Percentiles rank a stretch among this genome's conserved stretches.
Conservation (phyloP, 331 rosid species). For the Malus hybrid region DNA sequence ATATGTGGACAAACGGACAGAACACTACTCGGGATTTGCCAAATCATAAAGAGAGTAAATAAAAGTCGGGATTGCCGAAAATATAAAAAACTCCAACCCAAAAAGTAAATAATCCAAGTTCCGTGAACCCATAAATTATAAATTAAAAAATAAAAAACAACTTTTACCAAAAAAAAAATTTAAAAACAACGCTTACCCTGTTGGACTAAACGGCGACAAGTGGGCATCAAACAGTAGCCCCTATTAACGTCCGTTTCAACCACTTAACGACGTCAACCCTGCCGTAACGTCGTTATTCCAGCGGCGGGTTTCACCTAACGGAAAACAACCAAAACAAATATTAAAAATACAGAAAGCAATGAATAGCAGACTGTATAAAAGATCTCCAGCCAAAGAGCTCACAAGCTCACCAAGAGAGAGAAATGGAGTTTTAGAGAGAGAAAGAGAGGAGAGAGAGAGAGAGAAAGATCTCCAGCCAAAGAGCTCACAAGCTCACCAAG, state of each 20-base stretch:
- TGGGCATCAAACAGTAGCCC: not conserved
- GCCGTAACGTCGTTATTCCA: conserved; percentile 61
- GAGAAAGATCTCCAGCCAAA: conserved; percentile 25
- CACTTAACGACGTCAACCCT: conserved; percentile 40
- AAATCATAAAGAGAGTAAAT: not conserved
- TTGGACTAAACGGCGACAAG: conserved; percentile 15
- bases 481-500: not conserved
- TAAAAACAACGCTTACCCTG: not conserved
- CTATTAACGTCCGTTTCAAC: not conserved
- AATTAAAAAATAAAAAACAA: no score
- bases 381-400: conserved; percentile 21
- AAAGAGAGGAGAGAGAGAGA: conserved; percentile 25
- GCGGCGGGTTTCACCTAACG: conserved; percentile 54
- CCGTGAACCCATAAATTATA: conserved; percentile 9
- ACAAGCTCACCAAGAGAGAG: conserved; percentile 1
- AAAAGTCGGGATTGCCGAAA: conserved; percentile 26
- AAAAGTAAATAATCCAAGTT: conserved; percentile 12
- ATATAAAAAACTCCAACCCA: not conserved
- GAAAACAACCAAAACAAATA: conserved; percentile 23
- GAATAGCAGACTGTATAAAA: conserved; percentile 40
- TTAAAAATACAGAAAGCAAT: conserved; percentile 9
- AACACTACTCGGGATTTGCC: conserved; percentile 5
- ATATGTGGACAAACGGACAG: conserved; percentile 6
- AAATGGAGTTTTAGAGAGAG: conserved; percentile 1
- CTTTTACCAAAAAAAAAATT: no score